These are phyloP conservation scores for Xylariaceae sp. DNA, from an alignment of 2,329 filamentous ascomycete genomes.

Conservation along the genomic window DNA sequence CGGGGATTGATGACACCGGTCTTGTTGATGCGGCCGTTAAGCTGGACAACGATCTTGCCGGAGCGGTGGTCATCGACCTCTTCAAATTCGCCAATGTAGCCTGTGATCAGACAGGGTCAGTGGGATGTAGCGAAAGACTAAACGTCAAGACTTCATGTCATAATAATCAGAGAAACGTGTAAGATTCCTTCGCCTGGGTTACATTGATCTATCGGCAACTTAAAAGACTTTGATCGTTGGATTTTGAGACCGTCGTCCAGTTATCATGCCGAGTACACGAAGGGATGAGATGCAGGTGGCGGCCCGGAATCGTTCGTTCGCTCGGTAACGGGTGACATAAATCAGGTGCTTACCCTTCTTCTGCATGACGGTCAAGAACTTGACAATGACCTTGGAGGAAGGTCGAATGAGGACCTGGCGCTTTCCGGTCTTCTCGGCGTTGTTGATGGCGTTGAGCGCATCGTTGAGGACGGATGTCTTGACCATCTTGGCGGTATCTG, in stretches of 20 bases:
- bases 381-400: conserved; percentile 98
- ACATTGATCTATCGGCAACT: conserved; percentile 93
- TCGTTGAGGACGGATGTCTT: conserved; percentile 99
- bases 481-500: conserved; percentile 90
- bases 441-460: conserved; percentile 99
- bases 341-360: conserved; percentile 79
- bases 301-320: not conserved
- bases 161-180: conserved; percentile 82
- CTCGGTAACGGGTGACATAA: conserved; percentile 4
- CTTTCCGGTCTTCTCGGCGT: conserved; percentile 99
- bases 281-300: conserved; percentile 6
- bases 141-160: conserved; percentile 79
- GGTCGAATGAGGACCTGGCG: conserved; percentile 98
- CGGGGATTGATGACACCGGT: conserved; percentile 98
- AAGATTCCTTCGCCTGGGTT: conserved; percentile 74
- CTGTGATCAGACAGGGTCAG: conserved; percentile 43
- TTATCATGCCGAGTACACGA: conserved; percentile 90
- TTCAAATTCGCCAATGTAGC: conserved; percentile 92
- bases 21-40: conserved; percentile 99
- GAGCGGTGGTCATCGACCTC: conserved; percentile 99
- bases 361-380: conserved; percentile 99
- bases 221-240: conserved; percentile 97
- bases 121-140: conserved; percentile 84
- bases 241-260: conserved; percentile 89
- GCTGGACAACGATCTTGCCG: conserved; percentile 99